Evolutionary conservation across 257 asterid species (phyloP).

Genomic region (Solanum piurae): DNA sequence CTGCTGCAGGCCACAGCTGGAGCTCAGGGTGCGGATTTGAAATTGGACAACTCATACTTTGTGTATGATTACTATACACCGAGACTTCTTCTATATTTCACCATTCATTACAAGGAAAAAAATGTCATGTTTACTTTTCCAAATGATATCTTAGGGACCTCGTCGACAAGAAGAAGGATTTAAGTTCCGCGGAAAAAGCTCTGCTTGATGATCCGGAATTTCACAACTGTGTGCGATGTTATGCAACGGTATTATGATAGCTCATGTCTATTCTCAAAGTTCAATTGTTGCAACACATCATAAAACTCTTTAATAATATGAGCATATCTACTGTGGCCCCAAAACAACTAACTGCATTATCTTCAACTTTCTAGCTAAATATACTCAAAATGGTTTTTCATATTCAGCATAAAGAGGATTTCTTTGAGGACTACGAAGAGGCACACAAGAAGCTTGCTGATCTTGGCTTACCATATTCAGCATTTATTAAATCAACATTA

Average conservation of each 20-base stretch:
- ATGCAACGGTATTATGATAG: constrained; percentile 39
- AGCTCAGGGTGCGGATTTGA: constrained; percentile 59
- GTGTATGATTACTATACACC: constrained; percentile 27
- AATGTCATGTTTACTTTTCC: constrained; percentile 1
- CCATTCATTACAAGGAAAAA: background rate
- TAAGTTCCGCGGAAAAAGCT: constrained; percentile 49
- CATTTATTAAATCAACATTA: background rate
- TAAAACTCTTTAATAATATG: background rate
- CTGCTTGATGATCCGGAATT: constrained; percentile 49
- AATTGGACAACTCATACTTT: constrained; percentile 71
- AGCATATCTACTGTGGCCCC: background rate
- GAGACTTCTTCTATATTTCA: background rate
- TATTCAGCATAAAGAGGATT: constrained; percentile 40
- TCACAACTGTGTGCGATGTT: constrained; percentile 27
- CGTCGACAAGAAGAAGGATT: constrained; percentile 34
- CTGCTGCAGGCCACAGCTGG: constrained; percentile 53
- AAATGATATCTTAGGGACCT: constrained; percentile 35
- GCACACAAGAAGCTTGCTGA: constrained; percentile 87
- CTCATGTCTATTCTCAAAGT: background rate
- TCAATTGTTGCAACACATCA: background rate
- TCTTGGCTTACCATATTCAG: constrained; percentile 42
- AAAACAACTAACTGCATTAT: background rate
- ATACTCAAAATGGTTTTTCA: background rate
- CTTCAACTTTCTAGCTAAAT: background rate
- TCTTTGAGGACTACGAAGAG: constrained; percentile 54